Percentiles rank a stretch among this genome's conserved stretches.
Conservation (phyloP, 345 rosid genomes). For the Microcos paniculata region DNA sequence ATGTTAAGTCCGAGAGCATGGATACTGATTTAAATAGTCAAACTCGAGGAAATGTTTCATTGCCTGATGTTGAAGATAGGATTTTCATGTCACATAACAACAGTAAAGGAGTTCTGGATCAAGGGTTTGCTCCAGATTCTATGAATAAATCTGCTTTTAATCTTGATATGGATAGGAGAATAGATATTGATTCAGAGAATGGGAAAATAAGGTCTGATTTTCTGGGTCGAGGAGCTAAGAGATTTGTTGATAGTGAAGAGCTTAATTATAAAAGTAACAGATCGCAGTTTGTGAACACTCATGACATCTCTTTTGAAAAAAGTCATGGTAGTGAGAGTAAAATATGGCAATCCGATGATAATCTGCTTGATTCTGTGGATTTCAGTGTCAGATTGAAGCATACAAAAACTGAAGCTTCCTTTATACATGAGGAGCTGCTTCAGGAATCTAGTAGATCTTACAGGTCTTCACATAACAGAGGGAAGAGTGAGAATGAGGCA, state of each 20-base stretch:
- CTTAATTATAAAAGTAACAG: slow-evolving; percentile 28
- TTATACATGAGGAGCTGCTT: slow-evolving; percentile 31
- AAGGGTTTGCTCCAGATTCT: slow-evolving; percentile 21
- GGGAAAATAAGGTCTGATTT: slow-evolving; percentile 20
- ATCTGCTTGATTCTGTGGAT: slow-evolving; percentile 37
- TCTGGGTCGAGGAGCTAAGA: slow-evolving; percentile 23
- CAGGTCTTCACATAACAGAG: slow-evolving; percentile 30
- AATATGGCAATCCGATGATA: slow-evolving; percentile 33
- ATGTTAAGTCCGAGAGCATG: slow-evolving; percentile 29
- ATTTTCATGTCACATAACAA: slow-evolving; percentile 4
- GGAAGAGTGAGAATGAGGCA: slow-evolving; percentile 27
- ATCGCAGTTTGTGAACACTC: slow-evolving; percentile 28
- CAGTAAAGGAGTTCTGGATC: slow-evolving; percentile 14
- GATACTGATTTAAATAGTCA: slow-evolving; percentile 24
- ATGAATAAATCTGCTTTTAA: slow-evolving; percentile 21
- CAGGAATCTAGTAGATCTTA: slow-evolving; percentile 32
- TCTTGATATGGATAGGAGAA: slow-evolving; percentile 26
- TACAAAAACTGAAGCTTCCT: slow-evolving; percentile 40
- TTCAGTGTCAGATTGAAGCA: slow-evolving; percentile 31
- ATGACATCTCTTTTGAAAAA: slow-evolving; percentile 21
- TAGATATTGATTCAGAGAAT: slow-evolving; percentile 17
- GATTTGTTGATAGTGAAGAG: slow-evolving; percentile 29
- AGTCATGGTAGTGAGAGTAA: slow-evolving; percentile 24
- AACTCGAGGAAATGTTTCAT: slow-evolving; percentile 26
- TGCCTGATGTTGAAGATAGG: slow-evolving; percentile 21